A percentile compares a stretch with the other conserved stretches of the same genome.
These are phyloP conservation scores for Syncephalis plumigaleata DNA, from an alignment of 371 early-diverging fungal species.

Conservation along the genomic window DNA sequence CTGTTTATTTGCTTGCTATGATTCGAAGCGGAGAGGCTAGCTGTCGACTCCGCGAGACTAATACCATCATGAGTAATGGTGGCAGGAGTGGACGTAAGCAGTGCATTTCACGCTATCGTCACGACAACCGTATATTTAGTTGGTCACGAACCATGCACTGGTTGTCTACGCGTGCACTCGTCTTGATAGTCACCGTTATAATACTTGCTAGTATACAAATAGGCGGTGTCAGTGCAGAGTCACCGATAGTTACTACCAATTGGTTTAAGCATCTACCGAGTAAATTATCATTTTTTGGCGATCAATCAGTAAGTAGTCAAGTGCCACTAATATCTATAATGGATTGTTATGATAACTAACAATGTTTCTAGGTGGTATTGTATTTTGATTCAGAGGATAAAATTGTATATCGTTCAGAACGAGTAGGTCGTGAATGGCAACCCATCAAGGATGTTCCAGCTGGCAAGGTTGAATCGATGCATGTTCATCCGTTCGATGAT, in stretches of 20 bases:
- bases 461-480: slow-evolving; percentile 1
- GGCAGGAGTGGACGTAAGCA: too few species aligned
- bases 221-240: too few species aligned
- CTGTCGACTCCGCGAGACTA: too few species aligned
- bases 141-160: too few species aligned
- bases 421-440: slow-evolving; percentile 49
- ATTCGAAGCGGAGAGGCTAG: too few species aligned
- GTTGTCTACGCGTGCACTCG: too few species aligned
- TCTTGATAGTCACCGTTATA: too few species aligned
- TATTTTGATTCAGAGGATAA: slow-evolving; percentile 29
- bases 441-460: slow-evolving; percentile 19
- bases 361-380: slow-evolving; percentile 23
- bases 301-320: slow-evolving; percentile 31
- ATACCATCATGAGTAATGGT: too few species aligned
- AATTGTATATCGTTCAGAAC: slow-evolving; percentile 32
- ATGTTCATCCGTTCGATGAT: slow-evolving; percentile 3
- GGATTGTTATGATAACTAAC: not conserved
- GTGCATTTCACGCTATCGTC: too few species aligned
- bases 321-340: not conserved
- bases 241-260: slow-evolving; percentile 12
- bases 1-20: too few species aligned
- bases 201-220: too few species aligned
- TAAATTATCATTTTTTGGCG: slow-evolving; percentile 43
- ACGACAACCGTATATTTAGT: too few species aligned
- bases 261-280: slow-evolving; percentile 27